Base-by-base conservation (phyloP, 306 rosid genomes). In the Fagus crenata region DNA sequence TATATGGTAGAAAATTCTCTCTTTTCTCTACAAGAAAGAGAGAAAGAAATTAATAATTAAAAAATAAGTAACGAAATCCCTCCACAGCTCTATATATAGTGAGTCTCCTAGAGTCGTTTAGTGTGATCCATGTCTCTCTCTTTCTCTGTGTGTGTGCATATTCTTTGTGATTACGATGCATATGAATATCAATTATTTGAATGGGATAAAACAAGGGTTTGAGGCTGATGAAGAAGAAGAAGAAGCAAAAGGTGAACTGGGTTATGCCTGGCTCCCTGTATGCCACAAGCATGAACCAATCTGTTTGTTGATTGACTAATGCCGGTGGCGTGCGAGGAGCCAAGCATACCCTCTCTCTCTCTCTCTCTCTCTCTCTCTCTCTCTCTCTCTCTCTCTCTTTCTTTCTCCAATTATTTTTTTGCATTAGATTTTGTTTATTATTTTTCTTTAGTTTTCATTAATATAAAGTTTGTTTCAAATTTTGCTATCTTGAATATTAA, bases 231-330 rank as follows among this genome's bases (percentile, higher is more conserved):
- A n/a, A 5, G 55, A 43, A 64, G 60, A 28, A 15, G 56, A 46
- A 22, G 28, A 22, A 22, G 28, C 28, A 22, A 43, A 35, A 54
- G 69, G 78, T 35, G 28, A 43, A 46, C 17, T 54, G 41, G 69
- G 53, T 77, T 77, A 77, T 81, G 85, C 85, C 81, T 81, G 85
- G 85, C 85, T 81, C 85, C 85, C 81, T 77, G 85, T 83, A 83
- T 78, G 86, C 86, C 82, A 75, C 86, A 74, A 83, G 86, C 86
- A 63, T 72, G 51, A 68, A 3, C 74, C 82, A 35, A 78, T 70
- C 74, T 17, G 32, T 22, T 13, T 70, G 35, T 61, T 6, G 72
- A 49, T 83, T 78, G 86, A 67, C 70, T 70, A 40, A 32, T 60
- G 86, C 53, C 15, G 80, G 80, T 78, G 79, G 86, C 86, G 80